Evolutionary conservation across 2,329 filamentous ascomycete genomes (phyloP).

Genomic region (Cladophialophora carrionii): DNA sequence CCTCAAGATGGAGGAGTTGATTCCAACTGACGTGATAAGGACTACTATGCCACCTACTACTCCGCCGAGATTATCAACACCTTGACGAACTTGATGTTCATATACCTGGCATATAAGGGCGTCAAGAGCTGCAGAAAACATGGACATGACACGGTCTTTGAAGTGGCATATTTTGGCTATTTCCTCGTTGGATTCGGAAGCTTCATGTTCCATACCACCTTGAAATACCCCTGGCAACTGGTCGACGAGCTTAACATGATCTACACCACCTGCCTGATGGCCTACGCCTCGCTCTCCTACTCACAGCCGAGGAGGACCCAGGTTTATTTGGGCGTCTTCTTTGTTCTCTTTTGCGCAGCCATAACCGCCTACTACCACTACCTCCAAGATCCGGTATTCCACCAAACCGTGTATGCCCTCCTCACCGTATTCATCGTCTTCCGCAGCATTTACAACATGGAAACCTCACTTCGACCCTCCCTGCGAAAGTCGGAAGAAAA

Average conservation of each 20-base stretch:
- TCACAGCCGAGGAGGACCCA: conserved; percentile 58
- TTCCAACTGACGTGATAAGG: conserved; percentile 50
- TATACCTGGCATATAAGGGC: conserved; percentile 76
- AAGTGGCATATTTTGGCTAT: conserved; percentile 67
- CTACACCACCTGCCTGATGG: conserved; percentile 71
- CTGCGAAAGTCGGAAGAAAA: conserved; percentile 55
- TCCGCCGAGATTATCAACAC: conserved; percentile 79
- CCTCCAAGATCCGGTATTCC: conserved; percentile 79
- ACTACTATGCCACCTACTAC: conserved; percentile 75
- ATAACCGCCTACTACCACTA: conserved; percentile 83
- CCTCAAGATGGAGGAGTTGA: neutral
- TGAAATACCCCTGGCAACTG: conserved; percentile 72
- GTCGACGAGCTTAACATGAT: conserved; percentile 74
- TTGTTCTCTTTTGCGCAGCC: conserved; percentile 62
- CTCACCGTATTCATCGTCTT: conserved; percentile 72
- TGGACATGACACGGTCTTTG: conserved; percentile 74
- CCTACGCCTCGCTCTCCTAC: conserved; percentile 75
- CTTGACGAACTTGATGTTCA: conserved; percentile 79
- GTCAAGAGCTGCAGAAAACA: conserved; percentile 72
- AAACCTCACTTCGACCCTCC: conserved; percentile 64
- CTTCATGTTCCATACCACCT: conserved; percentile 65
- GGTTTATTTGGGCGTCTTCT: conserved; percentile 59
- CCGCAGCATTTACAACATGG: conserved; percentile 78
- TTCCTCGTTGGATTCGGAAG: conserved; percentile 64
- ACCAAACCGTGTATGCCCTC: conserved; percentile 76